Evolutionary conservation across 148 eudicot species (phyloP).

Genomic region (Hydrangea macrophylla): DNA sequence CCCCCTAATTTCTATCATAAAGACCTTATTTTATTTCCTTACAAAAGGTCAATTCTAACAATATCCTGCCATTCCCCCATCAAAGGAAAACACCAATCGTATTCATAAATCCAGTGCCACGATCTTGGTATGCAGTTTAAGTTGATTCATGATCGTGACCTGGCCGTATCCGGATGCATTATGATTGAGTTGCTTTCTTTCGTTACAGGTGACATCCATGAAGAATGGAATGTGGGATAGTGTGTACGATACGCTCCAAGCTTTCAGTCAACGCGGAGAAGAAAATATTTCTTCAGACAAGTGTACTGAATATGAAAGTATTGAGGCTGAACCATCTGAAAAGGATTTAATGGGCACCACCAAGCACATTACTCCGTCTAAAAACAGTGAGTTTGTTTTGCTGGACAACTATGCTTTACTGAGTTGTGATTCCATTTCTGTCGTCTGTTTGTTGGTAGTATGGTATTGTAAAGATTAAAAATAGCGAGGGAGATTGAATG

Average conservation of each 20-base stretch:
- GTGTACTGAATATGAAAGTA: conserved; percentile 34
- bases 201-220: conserved; percentile 69
- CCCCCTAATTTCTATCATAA: too few species aligned
- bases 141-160: background rate
- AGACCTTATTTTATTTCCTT: too few species aligned
- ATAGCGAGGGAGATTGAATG: too few species aligned
- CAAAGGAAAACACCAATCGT: too few species aligned
- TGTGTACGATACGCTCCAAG: conserved; percentile 72
- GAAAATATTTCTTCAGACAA: conserved; percentile 26
- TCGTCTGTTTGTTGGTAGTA: too few species aligned
- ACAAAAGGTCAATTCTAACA: too few species aligned
- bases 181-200: conserved; percentile 4
- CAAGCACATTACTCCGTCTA: conserved; percentile 7
- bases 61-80: too few species aligned
- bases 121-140: background rate
- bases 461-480: too few species aligned
- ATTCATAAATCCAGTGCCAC: background rate
- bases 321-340: conserved; percentile 50
- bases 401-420: too few species aligned
- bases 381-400: conserved; percentile 39
- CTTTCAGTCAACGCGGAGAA: conserved; percentile 36
- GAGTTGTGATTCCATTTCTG: too few species aligned
- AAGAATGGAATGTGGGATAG: conserved; percentile 84
- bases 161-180: background rate
- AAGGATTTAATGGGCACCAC: conserved; percentile 20